A percentile compares a stretch with the other conserved stretches of the same genome.
Conservation (phyloP, 345 rosid genomes). For the Cochlearia excelsa region DNA sequence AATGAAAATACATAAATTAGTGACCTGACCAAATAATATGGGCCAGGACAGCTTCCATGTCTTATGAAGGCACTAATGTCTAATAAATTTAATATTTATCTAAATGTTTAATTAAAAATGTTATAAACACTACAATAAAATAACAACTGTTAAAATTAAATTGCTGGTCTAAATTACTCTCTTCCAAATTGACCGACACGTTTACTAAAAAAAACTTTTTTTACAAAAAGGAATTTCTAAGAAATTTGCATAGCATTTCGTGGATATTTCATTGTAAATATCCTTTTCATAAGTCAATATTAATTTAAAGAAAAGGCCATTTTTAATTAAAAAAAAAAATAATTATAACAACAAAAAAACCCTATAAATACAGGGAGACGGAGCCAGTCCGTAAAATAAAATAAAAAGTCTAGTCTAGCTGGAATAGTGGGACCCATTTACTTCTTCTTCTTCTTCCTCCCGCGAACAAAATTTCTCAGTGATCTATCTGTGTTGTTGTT, state of each 20-base stretch:
- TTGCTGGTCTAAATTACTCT: neutral
- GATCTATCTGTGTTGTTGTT: neutral
- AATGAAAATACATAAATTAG: too few species aligned
- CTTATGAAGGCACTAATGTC: too few species aligned
- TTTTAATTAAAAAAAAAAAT: neutral
- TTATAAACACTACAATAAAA: too few species aligned
- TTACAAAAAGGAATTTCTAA: slow-evolving; percentile 10
- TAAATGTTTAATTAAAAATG: too few species aligned
- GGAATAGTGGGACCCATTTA: slow-evolving; percentile 23
- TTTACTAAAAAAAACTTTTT: neutral
- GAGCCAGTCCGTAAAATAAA: neutral
- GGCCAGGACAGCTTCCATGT: too few species aligned
- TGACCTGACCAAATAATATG: too few species aligned
- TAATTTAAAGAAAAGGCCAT: neutral
- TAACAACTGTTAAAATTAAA: neutral
- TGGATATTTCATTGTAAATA: slow-evolving; percentile 23
- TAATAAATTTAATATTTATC: too few species aligned
- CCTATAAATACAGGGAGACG: neutral
- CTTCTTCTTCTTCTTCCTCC: neutral
- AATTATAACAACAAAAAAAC: neutral
- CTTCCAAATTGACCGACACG: neutral
- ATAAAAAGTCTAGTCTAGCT: neutral
- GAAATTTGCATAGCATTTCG: slow-evolving; percentile 14
- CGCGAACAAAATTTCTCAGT: too few species aligned
- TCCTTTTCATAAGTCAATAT: slow-evolving; percentile 4